These are phyloP conservation scores for Quillaja saponaria DNA, from an alignment of 306 rosid genomes.

Conservation along the genomic window DNA sequence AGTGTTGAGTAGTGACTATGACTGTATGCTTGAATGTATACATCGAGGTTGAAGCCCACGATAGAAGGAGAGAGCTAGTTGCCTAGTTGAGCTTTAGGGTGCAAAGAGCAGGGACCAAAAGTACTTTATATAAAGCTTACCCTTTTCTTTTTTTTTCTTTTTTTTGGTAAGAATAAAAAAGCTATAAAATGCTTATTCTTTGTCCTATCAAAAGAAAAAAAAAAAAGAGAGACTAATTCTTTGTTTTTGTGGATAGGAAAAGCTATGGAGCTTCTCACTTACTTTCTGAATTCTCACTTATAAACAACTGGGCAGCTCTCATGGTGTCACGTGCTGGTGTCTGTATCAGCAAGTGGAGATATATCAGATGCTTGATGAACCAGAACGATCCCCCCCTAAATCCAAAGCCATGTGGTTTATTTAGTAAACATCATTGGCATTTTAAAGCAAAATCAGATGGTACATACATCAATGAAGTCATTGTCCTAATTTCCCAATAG, in stretches of 20 bases:
- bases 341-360: slow-evolving; percentile 46
- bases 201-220: too few relatives aligned
- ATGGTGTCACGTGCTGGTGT: slow-evolving; percentile 68
- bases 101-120: slow-evolving; percentile 39
- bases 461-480: slow-evolving; percentile 29
- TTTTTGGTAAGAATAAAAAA: too few relatives aligned
- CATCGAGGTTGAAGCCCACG: slow-evolving; percentile 30
- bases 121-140: slow-evolving; percentile 5
- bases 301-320: slow-evolving; percentile 33
- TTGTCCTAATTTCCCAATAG: slow-evolving; percentile 23
- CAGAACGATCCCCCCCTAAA: slow-evolving; percentile 36
- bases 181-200: slow-evolving; percentile 15
- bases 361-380: slow-evolving; percentile 39
- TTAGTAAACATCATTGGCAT: slow-evolving; percentile 13
- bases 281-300: background rate
- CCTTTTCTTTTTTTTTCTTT: slow-evolving; percentile 30
- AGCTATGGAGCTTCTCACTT: slow-evolving; percentile 1
- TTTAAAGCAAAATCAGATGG: slow-evolving; percentile 27
- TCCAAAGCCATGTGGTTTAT: slow-evolving; percentile 30
- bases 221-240: too few relatives aligned
- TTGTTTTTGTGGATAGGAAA: background rate
- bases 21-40: too few relatives aligned
- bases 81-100: slow-evolving; percentile 12
- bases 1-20: slow-evolving; percentile 13
- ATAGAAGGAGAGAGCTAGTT: slow-evolving; percentile 36